Base-by-base conservation (phyloP, 2,329 filamentous ascomycete species). In the Ophiostoma quercus region DNA sequence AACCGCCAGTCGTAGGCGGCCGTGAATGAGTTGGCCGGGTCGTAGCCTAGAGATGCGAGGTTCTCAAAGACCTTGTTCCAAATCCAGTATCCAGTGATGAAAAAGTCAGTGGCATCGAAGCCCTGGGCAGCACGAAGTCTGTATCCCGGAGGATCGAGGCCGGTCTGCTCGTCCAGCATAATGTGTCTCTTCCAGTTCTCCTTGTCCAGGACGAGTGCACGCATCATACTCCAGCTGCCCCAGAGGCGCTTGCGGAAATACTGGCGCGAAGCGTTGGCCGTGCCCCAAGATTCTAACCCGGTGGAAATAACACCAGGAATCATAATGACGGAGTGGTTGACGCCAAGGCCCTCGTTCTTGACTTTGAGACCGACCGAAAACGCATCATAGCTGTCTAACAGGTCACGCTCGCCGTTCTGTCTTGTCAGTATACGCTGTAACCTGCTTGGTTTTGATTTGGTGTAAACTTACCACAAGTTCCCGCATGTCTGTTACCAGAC, bases 191-290 rank as follows among this genome's bases (percentile, higher is more conserved):
- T 99, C 95, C 95, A 99, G 43, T 87, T 85, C 37, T 96, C 89
- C 68, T 98, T 97, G 79, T 98, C 95, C 76, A 96, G 80, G 1
- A 99, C 92, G 73, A 99, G 81, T 0, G 95, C 94, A 67, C 90
- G 87, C 93, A 99, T 97, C 95, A 99, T 99, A 73, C 88, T 96
- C 95, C 96, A 99, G 74, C 92, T 97, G 4, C 95, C 95, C 95
- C 95, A 99, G 67, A 99, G 81, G 69, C 95, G 85, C 81, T 96
- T 97, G 73, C 95, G 86, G 79, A 99, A 99, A 80, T 98, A 99
- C 71, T 90, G 91, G 47, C 92, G 87, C 8, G 94, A 97, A 60
- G 84, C 83, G 76, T 94, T 91, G 67, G 91, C 88, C 0, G 95
- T 98, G 3, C 94, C 92, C 95, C 95, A 99, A 66, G 92, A 97